Percentiles rank a stretch among this genome's conserved stretches.
These are phyloP conservation scores for Buddleja alternifolia DNA, from an alignment of 257 asterid species.

Conservation along the genomic window DNA sequence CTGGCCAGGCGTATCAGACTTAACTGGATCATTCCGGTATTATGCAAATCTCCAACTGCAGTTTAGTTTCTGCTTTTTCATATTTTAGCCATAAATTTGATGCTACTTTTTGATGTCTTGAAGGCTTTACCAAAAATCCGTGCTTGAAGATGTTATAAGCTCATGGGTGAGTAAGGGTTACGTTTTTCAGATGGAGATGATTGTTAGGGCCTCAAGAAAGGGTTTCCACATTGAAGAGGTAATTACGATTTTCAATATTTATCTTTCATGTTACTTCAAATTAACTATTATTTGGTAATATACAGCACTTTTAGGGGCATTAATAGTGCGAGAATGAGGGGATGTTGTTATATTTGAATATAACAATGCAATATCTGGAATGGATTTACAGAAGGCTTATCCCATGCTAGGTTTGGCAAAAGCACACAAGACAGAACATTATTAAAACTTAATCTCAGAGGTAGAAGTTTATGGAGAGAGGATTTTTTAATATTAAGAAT, in stretches of 20 bases:
- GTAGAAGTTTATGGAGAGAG: no score
- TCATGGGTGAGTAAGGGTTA: constrained; percentile 96
- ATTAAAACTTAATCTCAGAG: neutral
- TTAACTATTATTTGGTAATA: constrained; percentile 1
- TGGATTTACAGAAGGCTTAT: neutral
- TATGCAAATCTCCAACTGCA: constrained; percentile 19
- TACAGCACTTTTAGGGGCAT: neutral
- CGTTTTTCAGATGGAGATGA: constrained; percentile 99
- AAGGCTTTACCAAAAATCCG: constrained; percentile 89
- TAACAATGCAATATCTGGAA: neutral
- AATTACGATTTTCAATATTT: constrained; percentile 22
- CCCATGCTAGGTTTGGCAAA: neutral
- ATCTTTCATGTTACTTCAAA: constrained; percentile 6
- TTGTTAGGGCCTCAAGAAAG: constrained; percentile 93
- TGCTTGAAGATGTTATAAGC: constrained; percentile 88
- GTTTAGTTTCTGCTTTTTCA: constrained; percentile 1
- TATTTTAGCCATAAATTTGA: constrained; percentile 9
- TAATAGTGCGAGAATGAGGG: neutral
- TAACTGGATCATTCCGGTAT: constrained; percentile 98
- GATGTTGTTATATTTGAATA: neutral
- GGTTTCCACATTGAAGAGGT: constrained; percentile 94
- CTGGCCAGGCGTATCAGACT: constrained; percentile 99
- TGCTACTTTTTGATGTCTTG: constrained; percentile 27
- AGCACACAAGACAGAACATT: neutral
- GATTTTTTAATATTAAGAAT: no score